Evolutionary conservation across 108 stramenopile species (phyloP).

Genomic region (Aurantiochytrium sp.): DNA sequence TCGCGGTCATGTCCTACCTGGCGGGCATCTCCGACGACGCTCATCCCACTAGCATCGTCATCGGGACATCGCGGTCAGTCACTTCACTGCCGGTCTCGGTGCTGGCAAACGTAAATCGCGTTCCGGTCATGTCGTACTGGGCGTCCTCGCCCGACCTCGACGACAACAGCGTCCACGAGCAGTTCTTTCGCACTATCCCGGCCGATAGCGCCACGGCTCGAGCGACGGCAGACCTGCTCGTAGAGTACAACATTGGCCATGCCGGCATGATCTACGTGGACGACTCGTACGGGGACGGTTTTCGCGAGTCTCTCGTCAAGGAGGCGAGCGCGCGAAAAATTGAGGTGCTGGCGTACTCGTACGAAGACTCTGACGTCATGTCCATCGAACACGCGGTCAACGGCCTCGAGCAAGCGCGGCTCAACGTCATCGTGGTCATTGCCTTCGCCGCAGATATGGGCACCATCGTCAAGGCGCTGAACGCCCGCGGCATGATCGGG

Average conservation of each 20-base stretch:
- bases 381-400: neutral
- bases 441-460: neutral
- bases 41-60: neutral
- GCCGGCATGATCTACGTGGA: neutral
- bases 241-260: neutral
- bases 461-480: neutral
- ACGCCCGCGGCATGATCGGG: neutral
- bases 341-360: neutral
- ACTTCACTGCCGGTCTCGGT: neutral
- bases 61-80: neutral
- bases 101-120: neutral
- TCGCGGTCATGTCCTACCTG: neutral
- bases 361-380: neutral
- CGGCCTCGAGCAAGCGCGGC: neutral
- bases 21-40: neutral
- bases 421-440: neutral
- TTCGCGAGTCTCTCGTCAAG: neutral
- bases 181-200: neutral
- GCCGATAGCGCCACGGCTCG: neutral
- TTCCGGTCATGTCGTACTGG: slow-evolving; percentile 8
- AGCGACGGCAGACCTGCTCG: neutral
- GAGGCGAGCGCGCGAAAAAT: neutral
- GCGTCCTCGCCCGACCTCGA: neutral
- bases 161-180: neutral
- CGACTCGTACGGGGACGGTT: neutral